Percentiles rank a stretch among this genome's conserved stretches.
These are phyloP conservation scores for Pythium brachiatum DNA, from an alignment of 352 stramenopile genomes.

Conservation along the genomic window DNA sequence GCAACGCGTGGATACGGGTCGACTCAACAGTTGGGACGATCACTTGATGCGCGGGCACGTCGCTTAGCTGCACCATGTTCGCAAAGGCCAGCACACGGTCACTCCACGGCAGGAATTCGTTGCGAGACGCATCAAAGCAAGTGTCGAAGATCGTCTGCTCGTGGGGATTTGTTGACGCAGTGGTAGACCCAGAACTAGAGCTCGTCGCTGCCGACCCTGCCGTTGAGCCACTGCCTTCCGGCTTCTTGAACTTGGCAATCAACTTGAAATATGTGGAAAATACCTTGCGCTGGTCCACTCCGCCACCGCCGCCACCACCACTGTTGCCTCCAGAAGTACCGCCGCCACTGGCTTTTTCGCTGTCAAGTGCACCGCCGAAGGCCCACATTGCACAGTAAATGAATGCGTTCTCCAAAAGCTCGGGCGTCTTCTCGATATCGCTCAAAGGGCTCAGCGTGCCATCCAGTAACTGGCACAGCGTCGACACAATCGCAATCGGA, in stretches of 20 bases:
- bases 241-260: conserved; percentile 76
- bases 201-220: not conserved
- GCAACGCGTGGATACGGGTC: conserved; percentile 58
- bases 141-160: conserved; percentile 72
- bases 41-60: conserved; percentile 59
- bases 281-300: conserved; percentile 41
- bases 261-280: conserved; percentile 63
- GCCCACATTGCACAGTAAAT: conserved; percentile 95
- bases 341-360: conserved; percentile 55
- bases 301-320: conserved; percentile 3
- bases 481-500: conserved; percentile 77
- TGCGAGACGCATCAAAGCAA: conserved; percentile 62
- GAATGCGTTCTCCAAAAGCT: conserved; percentile 94
- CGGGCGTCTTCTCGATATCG: conserved; percentile 79
- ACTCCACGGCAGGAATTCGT: conserved; percentile 77
- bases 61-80: conserved; percentile 23
- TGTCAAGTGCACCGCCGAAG: conserved; percentile 92
- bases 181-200: not conserved
- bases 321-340: not conserved
- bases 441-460: conserved; percentile 76
- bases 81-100: conserved; percentile 51
- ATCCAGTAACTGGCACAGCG: conserved; percentile 94
- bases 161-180: conserved; percentile 3
- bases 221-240: not conserved
- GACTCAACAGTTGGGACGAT: conserved; percentile 79